Percentiles rank a stretch among this genome's conserved stretches.
Evolutionary conservation across 73 alveolate species (phyloP).

Genomic region (Paramecium caudatum): DNA sequence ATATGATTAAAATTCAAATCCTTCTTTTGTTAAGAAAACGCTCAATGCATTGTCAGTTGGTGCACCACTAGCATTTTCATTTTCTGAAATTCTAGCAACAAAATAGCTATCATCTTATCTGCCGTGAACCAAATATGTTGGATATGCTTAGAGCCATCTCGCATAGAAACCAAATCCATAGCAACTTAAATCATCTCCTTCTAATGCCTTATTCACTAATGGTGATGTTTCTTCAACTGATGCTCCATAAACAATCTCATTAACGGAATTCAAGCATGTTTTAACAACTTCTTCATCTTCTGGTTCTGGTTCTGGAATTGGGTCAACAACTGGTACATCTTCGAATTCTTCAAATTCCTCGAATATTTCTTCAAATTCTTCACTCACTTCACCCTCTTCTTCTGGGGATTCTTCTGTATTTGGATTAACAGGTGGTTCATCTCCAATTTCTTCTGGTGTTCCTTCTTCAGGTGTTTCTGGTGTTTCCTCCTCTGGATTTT

Average conservation of each 20-base stretch:
- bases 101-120: conserved; percentile 38
- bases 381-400: conserved; percentile 20
- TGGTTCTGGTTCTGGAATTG: not conserved
- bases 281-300: not conserved
- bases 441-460: not conserved
- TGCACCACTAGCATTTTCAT: conserved; percentile 10
- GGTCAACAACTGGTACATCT: conserved; percentile 17
- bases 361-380: not conserved
- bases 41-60: conserved; percentile 4
- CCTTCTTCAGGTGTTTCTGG: conserved; percentile 30
- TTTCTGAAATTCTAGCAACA: conserved; percentile 9
- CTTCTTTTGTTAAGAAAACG: conserved; percentile 44
- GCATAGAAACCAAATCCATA: conserved; percentile 64
- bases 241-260: not conserved
- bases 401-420: conserved; percentile 28
- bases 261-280: conserved; percentile 14
- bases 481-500: conserved; percentile 48
- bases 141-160: conserved; percentile 43
- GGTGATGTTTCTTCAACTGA: conserved; percentile 55
- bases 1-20: conserved; percentile 24
- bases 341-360: conserved; percentile 58
- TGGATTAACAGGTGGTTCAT: conserved; percentile 47
- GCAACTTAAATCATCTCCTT: conserved; percentile 29
- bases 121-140: conserved; percentile 53
- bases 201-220: conserved; percentile 4